Conservation (phyloP, 1,284 basidiomycete genomes). For the Hemileia vastatrix region DNA sequence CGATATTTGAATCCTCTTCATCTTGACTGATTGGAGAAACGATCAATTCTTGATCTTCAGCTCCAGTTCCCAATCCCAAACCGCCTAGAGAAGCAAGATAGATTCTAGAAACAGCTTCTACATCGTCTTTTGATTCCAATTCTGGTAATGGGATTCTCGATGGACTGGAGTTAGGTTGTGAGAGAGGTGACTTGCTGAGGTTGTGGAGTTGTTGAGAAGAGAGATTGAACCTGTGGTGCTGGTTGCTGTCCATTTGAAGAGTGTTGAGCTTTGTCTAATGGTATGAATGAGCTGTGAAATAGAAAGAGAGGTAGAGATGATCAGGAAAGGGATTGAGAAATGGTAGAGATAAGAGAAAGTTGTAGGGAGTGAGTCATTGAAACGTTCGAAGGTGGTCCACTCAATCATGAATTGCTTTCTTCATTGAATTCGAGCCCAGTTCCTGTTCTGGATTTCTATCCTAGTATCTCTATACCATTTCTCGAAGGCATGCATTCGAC, state of each 20-base stretch:
- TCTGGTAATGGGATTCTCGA: background rate
- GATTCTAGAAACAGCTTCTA: background rate
- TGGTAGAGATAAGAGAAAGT: too few species aligned
- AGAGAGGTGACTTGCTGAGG: background rate
- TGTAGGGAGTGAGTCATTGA: too few species aligned
- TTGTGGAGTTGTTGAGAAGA: background rate
- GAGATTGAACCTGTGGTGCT: background rate
- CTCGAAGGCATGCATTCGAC: too few species aligned
- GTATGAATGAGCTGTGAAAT: too few species aligned
- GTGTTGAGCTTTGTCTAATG: too few species aligned
- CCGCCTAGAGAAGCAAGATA: background rate
- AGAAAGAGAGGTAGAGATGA: too few species aligned
- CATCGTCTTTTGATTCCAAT: background rate
- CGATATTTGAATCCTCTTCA: background rate
- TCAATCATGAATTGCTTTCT: too few species aligned
- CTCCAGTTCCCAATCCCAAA: background rate
- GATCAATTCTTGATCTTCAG: background rate
- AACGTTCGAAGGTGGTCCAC: too few species aligned
- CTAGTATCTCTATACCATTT: too few species aligned
- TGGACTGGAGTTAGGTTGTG: background rate
- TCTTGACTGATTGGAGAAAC: background rate
- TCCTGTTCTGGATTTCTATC: too few species aligned
- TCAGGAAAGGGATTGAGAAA: too few species aligned
- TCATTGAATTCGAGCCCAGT: too few species aligned
- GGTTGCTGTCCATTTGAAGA: background rate